phyloP scores from a whole-genome alignment of 2,329 filamentous ascomycete genomes.

The Penicillium sp. region DNA sequence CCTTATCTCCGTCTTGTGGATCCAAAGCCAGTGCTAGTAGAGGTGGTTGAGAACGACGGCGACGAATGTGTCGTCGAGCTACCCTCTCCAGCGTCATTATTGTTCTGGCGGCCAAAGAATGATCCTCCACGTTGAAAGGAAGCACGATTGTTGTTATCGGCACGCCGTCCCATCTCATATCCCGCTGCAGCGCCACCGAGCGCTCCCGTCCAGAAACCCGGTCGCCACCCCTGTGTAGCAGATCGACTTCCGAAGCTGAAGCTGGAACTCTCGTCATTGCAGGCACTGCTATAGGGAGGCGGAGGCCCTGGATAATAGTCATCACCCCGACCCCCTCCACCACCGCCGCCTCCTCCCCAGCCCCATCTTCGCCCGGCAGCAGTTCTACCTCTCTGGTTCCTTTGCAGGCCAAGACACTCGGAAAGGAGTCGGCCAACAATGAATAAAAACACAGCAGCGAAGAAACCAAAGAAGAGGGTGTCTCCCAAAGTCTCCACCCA shows the following conservation, averaged over 20 bases:
- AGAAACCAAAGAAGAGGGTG: constrained; percentile 41
- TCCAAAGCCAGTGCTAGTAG: constrained; percentile 50
- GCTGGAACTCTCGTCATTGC: constrained; percentile 26
- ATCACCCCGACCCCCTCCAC: constrained; percentile 41
- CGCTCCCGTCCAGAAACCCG: constrained; percentile 54
- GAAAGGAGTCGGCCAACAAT: constrained; percentile 34
- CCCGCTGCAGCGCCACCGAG: constrained; percentile 48
- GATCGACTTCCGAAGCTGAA: constrained; percentile 20
- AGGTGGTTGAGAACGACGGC: constrained; percentile 38
- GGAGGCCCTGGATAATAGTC: constrained; percentile 42
- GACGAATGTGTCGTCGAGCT: constrained; percentile 38
- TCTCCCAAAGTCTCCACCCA: constrained; percentile 27
- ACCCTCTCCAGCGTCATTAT: constrained; percentile 38
- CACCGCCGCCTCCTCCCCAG: constrained; percentile 39
- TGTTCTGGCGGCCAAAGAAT: constrained; percentile 19
- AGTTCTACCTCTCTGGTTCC: constrained; percentile 28
- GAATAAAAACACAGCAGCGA: constrained; percentile 34
- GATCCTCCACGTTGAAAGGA: constrained; percentile 20
- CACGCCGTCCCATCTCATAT: constrained; percentile 45
- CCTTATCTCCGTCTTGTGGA: constrained; percentile 47
- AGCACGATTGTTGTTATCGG: constrained; percentile 14
- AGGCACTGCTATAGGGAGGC: constrained; percentile 44
- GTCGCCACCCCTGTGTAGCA: constrained; percentile 43
- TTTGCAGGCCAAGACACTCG: constrained; percentile 30
- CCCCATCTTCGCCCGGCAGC: constrained; percentile 24